phyloP scores from a whole-genome alignment of 2,329 filamentous ascomycete genomes.

The Venturia carpophila region DNA sequence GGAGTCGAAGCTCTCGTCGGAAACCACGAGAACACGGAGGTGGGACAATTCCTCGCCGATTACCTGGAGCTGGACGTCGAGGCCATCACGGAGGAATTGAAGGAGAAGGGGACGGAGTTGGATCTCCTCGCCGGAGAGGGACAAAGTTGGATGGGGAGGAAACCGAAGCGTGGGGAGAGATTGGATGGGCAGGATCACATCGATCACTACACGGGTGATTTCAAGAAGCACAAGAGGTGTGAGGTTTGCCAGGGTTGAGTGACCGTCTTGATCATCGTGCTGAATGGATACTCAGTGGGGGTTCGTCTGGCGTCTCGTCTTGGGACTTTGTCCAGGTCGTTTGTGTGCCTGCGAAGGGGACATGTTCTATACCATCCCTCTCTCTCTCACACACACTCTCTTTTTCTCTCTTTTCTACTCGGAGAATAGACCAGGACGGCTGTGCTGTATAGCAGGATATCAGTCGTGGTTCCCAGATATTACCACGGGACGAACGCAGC shows the following conservation, averaged over 20 bases:
- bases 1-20: conserved; percentile 59
- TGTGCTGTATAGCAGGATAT: too few species aligned
- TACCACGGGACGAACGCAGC: too few species aligned
- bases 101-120: conserved; percentile 42
- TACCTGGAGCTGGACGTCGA: conserved; percentile 78
- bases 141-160: conserved; percentile 37
- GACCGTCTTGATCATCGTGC: too few species aligned
- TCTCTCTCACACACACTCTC: too few species aligned
- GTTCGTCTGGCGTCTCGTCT: too few species aligned
- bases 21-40: conserved; percentile 91
- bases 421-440: too few species aligned
- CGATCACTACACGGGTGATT: conserved; percentile 23
- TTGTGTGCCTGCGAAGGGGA: too few species aligned
- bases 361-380: too few species aligned
- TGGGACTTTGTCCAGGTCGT: too few species aligned
- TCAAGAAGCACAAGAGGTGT: conserved; percentile 23
- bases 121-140: conserved; percentile 27
- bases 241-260: conserved; percentile 17
- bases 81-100: conserved; percentile 67
- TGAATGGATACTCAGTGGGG: too few species aligned
- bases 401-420: too few species aligned
- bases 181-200: conserved; percentile 42
- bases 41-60: conserved; percentile 70
- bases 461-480: too few species aligned
- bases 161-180: conserved; percentile 35